phyloP scores from a whole-genome alignment of 2,329 filamentous ascomycete species.

The Sporothrix brunneoviolacea region DNA sequence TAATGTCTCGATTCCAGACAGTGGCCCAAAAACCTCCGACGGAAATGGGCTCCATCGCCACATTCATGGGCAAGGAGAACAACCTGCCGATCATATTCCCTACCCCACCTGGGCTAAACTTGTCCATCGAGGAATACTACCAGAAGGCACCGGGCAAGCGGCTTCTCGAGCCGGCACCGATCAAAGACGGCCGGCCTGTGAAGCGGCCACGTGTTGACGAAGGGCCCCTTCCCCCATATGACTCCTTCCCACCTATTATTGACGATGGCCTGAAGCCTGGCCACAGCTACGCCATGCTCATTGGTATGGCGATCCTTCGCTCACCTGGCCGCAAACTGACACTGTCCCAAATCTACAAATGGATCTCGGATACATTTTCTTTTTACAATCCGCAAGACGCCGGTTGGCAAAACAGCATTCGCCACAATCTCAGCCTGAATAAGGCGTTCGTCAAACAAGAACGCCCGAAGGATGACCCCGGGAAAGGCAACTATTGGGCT shows the following conservation, averaged over 20 bases:
- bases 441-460: constrained; percentile 96
- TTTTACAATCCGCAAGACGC: constrained; percentile 81
- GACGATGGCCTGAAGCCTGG: constrained; percentile 86
- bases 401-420: constrained; percentile 98
- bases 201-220: constrained; percentile 66
- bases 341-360: constrained; percentile 94
- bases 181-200: constrained; percentile 57
- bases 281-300: constrained; percentile 90
- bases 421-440: constrained; percentile 93
- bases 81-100: constrained; percentile 43
- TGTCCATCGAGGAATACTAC: constrained; percentile 47
- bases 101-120: constrained; percentile 39
- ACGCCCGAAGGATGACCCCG: constrained; percentile 91
- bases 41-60: constrained; percentile 28
- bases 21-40: constrained; percentile 46
- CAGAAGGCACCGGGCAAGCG: constrained; percentile 52
- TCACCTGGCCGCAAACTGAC: constrained; percentile 79
- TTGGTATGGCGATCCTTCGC: constrained; percentile 92
- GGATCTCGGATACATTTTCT: constrained; percentile 91
- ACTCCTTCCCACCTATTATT: constrained; percentile 72
- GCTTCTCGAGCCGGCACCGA: constrained; percentile 65
- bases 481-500: constrained; percentile 96
- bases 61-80: constrained; percentile 50
- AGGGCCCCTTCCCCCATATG: constrained; percentile 55
- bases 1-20: constrained; percentile 54